Conservation (phyloP, 202 grass and related monocot species). For the Musa balbisiana region DNA sequence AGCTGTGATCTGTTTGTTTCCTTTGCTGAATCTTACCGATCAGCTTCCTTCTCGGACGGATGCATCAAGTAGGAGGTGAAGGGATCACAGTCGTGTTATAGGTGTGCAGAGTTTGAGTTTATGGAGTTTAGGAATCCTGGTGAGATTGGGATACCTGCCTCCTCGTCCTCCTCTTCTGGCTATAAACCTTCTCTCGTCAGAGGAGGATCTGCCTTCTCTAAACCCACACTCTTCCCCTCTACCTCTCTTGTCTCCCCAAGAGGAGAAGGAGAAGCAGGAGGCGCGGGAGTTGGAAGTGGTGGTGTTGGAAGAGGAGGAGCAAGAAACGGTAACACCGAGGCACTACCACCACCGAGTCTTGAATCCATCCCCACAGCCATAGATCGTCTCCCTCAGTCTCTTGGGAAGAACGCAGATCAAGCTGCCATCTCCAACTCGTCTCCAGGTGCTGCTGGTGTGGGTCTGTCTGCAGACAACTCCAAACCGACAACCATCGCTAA, state of each 20-base stretch:
- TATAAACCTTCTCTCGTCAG: not conserved
- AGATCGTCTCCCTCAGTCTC: not conserved
- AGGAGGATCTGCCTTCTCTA: slow-evolving; percentile 9
- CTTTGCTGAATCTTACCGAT: no score
- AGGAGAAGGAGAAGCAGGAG: not conserved
- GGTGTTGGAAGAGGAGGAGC: not conserved
- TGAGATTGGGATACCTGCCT: slow-evolving; percentile 10
- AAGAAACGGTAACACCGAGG: not conserved
- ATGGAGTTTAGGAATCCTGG: slow-evolving; percentile 12
- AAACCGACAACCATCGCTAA: not conserved
- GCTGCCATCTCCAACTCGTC: not conserved
- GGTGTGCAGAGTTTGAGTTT: not conserved
- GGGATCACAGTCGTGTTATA: not conserved
- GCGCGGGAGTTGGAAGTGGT: not conserved
- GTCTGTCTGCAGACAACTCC: not conserved
- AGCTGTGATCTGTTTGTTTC: no score
- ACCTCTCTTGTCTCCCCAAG: slow-evolving; percentile 2
- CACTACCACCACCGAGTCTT: not conserved
- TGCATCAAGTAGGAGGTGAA: not conserved
- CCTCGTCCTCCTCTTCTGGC: not conserved
- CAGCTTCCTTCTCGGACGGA: no score
- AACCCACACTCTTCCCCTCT: not conserved
- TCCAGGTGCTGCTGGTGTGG: not conserved
- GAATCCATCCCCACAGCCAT: not conserved
- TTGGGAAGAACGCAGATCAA: not conserved